These are phyloP conservation scores for Vitis hybrid DNA, from an alignment of 177 flowering plant species.

Conservation along the genomic window DNA sequence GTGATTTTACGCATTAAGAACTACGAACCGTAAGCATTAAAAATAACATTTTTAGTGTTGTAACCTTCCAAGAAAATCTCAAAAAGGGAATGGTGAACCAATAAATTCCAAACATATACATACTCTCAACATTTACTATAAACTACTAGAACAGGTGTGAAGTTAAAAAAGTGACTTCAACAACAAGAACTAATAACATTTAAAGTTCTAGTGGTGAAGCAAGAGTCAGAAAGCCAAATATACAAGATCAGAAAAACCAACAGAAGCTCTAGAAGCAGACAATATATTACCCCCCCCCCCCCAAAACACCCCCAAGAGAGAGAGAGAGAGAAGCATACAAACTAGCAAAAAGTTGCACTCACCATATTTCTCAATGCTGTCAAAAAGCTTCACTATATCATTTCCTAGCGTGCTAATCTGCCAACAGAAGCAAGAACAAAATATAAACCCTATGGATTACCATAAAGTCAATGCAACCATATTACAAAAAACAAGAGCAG, in stretches of 20 bases:
- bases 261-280: neutral
- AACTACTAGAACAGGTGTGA: too few species aligned
- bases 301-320: neutral
- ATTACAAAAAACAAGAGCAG: too few species aligned
- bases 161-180: too few species aligned
- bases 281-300: neutral
- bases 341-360: constrained; percentile 13
- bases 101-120: too few species aligned
- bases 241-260: neutral
- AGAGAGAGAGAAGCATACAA: neutral
- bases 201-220: neutral
- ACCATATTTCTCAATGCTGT: constrained; percentile 92
- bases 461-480: too few species aligned
- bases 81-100: too few species aligned
- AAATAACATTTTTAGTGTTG: too few species aligned
- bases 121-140: too few species aligned
- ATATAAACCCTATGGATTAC: neutral
- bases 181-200: neutral
- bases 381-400: constrained; percentile 85
- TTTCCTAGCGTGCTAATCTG: constrained; percentile 73
- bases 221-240: neutral
- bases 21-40: too few species aligned
- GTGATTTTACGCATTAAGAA: too few species aligned
- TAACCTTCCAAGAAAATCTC: too few species aligned
- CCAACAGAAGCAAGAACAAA: constrained; percentile 10